Percentiles rank a stretch among this genome's conserved stretches.
phyloP scores from a whole-genome alignment of 2,329 filamentous ascomycete species.

The Leptographium lundbergii region DNA sequence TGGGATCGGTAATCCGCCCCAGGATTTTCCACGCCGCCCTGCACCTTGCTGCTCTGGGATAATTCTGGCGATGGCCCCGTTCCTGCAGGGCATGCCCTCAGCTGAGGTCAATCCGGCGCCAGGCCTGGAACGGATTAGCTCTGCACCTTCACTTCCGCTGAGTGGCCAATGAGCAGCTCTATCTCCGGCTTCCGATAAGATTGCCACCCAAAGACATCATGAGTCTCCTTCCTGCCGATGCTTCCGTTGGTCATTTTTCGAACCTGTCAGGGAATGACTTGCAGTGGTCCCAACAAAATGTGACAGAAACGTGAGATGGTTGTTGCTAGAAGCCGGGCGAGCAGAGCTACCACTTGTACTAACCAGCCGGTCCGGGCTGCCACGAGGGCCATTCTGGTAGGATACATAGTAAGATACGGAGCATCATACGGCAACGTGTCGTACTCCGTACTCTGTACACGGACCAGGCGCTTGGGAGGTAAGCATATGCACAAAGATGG shows the following conservation, averaged over 20 bases:
- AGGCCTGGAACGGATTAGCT: background rate
- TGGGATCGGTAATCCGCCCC: background rate
- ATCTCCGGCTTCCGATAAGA: background rate
- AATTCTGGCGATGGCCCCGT: slow-evolving; percentile 4
- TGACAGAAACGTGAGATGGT: background rate
- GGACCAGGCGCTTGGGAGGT: no score
- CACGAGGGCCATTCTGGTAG: no score
- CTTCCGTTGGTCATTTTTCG: background rate
- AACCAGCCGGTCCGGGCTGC: no score
- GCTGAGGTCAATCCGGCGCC: background rate
- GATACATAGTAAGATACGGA: no score
- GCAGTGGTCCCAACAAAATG: background rate
- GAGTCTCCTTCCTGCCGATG: background rate
- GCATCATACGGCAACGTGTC: no score
- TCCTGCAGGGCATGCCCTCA: background rate
- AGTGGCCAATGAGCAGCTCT: background rate
- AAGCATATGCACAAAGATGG: no score
- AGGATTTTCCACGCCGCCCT: background rate
- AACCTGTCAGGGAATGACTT: background rate
- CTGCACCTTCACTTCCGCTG: background rate
- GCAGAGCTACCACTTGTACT: no score
- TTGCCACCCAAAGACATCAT: background rate
- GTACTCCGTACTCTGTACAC: background rate
- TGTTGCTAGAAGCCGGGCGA: no score
- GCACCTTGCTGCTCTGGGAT: background rate